Evolutionary conservation across 2,329 filamentous ascomycete species (phyloP).

Genomic region (Fusarium newnesense): DNA sequence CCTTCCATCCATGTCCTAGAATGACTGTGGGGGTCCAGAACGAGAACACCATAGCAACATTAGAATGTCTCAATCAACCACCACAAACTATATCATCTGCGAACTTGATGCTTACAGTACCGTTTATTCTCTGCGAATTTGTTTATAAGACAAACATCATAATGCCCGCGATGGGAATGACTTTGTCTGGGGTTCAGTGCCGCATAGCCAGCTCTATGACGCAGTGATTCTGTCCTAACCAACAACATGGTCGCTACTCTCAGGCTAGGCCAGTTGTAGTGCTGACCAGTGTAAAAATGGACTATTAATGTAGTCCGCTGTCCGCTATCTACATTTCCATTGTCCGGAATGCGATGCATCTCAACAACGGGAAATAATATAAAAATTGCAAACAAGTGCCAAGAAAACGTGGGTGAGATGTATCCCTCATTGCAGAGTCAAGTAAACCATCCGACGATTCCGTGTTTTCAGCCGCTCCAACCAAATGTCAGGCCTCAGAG

Average conservation of each 20-base stretch:
- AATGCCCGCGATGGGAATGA: background rate
- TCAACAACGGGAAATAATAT: background rate
- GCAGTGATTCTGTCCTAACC: background rate
- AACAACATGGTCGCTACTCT: background rate
- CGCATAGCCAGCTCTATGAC: conserved; percentile 8
- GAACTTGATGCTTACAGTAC: no score
- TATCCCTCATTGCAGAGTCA: background rate
- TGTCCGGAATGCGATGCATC: background rate
- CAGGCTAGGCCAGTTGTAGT: background rate
- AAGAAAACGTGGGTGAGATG: background rate
- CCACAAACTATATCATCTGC: no score
- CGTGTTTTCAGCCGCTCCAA: background rate
- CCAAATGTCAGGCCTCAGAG: conserved; percentile 31
- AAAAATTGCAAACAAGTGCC: background rate
- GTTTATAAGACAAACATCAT: no score
- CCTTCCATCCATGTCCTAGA: no score
- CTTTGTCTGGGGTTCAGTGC: background rate
- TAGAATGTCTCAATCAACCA: no score
- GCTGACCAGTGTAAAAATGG: background rate
- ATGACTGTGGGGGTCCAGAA: no score
- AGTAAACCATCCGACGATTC: background rate
- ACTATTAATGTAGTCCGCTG: conserved; percentile 14
- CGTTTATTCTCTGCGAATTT: no score
- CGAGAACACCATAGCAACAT: no score
- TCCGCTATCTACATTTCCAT: conserved; percentile 1